Evolutionary conservation across 2,329 filamentous ascomycete genomes (phyloP).

Genomic region (Colletotrichum truncatum): DNA sequence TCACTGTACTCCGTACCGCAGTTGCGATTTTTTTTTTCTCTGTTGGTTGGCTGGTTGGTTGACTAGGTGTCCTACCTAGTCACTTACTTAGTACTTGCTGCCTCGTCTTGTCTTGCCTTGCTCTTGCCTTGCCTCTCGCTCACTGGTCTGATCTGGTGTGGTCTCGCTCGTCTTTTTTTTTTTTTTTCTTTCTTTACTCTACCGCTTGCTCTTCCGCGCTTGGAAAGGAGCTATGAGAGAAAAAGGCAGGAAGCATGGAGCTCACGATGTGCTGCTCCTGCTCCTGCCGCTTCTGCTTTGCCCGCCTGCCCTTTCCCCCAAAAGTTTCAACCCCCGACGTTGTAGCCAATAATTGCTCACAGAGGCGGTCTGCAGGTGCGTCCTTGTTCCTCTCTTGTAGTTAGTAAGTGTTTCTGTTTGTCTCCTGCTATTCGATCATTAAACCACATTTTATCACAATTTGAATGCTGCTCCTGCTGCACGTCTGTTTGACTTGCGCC

Average conservation of each 20-base stretch:
- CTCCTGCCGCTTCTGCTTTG: not conserved
- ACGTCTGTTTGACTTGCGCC: conserved; percentile 28
- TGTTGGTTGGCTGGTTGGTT: not conserved
- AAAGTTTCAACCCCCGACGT: conserved; percentile 10
- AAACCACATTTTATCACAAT: conserved; percentile 17
- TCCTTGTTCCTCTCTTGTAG: conserved; percentile 4
- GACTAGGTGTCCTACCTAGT: no score
- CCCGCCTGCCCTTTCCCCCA: not conserved
- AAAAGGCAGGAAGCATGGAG: conserved; percentile 6
- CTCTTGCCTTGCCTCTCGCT: no score
- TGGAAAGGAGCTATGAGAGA: not conserved
- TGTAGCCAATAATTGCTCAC: conserved; percentile 16
- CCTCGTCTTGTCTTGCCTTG: no score
- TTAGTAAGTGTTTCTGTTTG: conserved; percentile 20
- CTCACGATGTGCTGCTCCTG: conserved; percentile 18
- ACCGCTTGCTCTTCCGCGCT: not conserved
- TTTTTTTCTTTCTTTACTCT: not conserved
- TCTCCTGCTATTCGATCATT: conserved; percentile 9
- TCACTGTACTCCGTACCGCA: no score
- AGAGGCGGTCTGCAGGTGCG: conserved; percentile 19
- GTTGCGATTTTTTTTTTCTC: not conserved
- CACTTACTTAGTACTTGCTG: no score
- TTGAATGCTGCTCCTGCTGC: conserved; percentile 13
- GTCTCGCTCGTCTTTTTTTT: not conserved
- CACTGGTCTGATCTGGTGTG: no score